phyloP scores from a whole-genome alignment of 1,284 basidiomycete species.

The Ceratobasidium sp. region DNA sequence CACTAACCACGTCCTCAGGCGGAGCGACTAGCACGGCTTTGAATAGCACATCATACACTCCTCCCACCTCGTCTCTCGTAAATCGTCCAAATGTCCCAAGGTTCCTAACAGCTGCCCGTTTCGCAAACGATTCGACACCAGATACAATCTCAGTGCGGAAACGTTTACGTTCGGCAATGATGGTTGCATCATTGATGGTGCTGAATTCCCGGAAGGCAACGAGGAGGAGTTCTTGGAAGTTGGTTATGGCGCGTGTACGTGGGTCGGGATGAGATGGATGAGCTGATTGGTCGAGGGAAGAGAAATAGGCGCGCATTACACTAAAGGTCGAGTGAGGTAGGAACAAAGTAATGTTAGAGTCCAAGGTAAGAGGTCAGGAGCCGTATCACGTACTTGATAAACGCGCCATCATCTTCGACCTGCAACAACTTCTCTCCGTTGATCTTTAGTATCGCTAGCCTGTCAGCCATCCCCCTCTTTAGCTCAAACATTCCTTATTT shows the following conservation, averaged over 20 bases:
- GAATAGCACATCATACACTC: conserved; percentile 92
- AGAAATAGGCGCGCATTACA: conserved; percentile 94
- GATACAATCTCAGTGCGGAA: conserved; percentile 93
- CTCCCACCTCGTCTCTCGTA: conserved; percentile 87
- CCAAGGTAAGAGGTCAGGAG: neutral
- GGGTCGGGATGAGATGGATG: conserved; percentile 91
- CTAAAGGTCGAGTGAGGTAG: conserved; percentile 55
- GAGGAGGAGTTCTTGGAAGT: conserved; percentile 96
- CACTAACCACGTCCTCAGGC: conserved; percentile 59
- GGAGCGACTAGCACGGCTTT: conserved; percentile 85
- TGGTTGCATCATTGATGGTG: conserved; percentile 95
- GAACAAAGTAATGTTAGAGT: conserved; percentile 2
- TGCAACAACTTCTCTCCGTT: conserved; percentile 95
- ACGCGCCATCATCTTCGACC: conserved; percentile 96
- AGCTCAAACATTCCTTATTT: neutral
- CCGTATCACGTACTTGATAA: conserved; percentile 79
- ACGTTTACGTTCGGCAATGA: conserved; percentile 84
- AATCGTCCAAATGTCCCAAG: conserved; percentile 85
- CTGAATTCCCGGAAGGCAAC: conserved; percentile 98
- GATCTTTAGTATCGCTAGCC: conserved; percentile 94
- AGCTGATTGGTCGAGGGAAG: conserved; percentile 92
- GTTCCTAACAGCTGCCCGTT: conserved; percentile 93
- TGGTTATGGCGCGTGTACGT: conserved; percentile 92
- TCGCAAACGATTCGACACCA: conserved; percentile 95
- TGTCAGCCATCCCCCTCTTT: neutral